Conservation (phyloP, 2,329 filamentous ascomycete genomes). For the Calonectria fujianensis region DNA sequence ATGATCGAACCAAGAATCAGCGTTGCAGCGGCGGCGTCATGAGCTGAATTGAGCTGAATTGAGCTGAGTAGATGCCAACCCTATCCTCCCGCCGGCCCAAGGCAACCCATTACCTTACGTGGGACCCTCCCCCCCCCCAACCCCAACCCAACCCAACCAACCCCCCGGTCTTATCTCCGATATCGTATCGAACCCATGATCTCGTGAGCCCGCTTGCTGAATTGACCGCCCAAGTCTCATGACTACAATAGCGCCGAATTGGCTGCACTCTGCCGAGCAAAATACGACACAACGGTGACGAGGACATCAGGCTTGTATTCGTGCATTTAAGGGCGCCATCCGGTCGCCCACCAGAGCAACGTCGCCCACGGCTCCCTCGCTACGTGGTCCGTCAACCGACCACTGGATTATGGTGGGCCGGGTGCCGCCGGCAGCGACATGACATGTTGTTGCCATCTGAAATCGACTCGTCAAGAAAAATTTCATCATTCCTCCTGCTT, state of each 20-base stretch:
- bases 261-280: constrained; percentile 33
- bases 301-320: constrained; percentile 49
- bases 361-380: constrained; percentile 28
- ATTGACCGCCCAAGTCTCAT: constrained; percentile 40
- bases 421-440: constrained; percentile 35
- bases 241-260: constrained; percentile 47
- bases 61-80: constrained; percentile 16
- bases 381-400: constrained; percentile 38
- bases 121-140: neutral
- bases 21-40: constrained; percentile 17
- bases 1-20: neutral
- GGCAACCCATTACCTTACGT: constrained; percentile 39
- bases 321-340: constrained; percentile 41
- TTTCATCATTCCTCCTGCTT: constrained; percentile 56
- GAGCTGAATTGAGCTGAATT: constrained; percentile 35
- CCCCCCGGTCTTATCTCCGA: constrained; percentile 54
- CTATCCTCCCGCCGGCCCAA: neutral
- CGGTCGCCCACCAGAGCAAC: constrained; percentile 21
- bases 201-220: constrained; percentile 49
- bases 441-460: constrained; percentile 8
- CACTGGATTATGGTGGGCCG: constrained; percentile 30
- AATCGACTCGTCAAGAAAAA: constrained; percentile 30
- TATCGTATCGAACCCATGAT: constrained; percentile 54
- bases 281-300: constrained; percentile 31
- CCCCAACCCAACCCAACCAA: neutral